Evolutionary conservation across 2,329 filamentous ascomycete genomes (phyloP).

Genomic region (Ophiostoma sp.): DNA sequence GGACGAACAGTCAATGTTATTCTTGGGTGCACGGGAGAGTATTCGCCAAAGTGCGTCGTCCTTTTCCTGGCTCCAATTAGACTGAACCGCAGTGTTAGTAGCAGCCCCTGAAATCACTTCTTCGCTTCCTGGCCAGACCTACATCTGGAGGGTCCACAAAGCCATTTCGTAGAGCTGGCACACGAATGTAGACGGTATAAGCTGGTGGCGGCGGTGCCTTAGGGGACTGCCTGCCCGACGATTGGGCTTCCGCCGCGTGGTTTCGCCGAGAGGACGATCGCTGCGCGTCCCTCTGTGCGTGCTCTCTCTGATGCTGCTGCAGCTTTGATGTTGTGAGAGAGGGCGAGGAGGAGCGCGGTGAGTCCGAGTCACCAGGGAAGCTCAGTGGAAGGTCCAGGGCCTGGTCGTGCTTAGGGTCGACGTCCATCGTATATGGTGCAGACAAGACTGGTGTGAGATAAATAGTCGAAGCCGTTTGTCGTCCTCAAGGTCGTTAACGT

Average conservation of each 20-base stretch:
- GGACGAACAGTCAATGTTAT: constrained; percentile 75
- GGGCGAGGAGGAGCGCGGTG: background rate
- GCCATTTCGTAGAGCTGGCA: constrained; percentile 80
- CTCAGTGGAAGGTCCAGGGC: constrained; percentile 24
- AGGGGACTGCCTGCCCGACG: background rate
- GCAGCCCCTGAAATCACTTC: background rate
- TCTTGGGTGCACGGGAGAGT: constrained; percentile 73
- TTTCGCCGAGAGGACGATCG: constrained; percentile 6
- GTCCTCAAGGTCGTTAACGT: too few species aligned
- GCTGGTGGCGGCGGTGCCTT: constrained; percentile 37
- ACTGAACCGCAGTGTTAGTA: constrained; percentile 42
- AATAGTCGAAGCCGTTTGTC: background rate
- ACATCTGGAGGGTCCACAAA: constrained; percentile 89
- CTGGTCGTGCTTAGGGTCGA: constrained; percentile 24
- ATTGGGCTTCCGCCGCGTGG: constrained; percentile 10
- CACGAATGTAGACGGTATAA: constrained; percentile 75
- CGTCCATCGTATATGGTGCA: constrained; percentile 19
- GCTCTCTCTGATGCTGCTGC: background rate
- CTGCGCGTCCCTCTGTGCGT: background rate
- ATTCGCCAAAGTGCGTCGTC: constrained; percentile 88
- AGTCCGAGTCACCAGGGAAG: constrained; percentile 23
- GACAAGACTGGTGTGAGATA: background rate
- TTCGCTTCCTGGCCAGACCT: constrained; percentile 31
- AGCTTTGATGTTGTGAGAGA: constrained; percentile 7
- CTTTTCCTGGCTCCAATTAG: constrained; percentile 81